Conservation (phyloP, 176 grass and related monocot genomes). For the Typha latifolia region DNA sequence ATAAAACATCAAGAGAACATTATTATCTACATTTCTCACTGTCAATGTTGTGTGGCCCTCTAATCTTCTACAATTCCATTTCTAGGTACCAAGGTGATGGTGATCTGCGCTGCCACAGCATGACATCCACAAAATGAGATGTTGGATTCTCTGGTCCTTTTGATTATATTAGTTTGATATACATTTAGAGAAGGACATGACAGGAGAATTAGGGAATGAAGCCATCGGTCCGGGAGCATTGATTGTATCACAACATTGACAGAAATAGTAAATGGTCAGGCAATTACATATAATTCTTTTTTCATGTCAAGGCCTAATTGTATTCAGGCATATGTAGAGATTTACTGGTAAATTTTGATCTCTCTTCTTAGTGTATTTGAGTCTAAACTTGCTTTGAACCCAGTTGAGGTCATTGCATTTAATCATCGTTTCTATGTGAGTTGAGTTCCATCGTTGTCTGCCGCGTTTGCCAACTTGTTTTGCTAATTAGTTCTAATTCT, state of each 20-base stretch:
- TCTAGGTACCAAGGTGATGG: constrained; percentile 9
- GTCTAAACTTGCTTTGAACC: too few species aligned
- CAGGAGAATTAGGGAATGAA: constrained; percentile 23
- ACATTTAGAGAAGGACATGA: constrained; percentile 12
- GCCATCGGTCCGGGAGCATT: constrained; percentile 21
- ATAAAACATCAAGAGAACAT: too few species aligned
- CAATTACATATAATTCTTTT: not conserved
- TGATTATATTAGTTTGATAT: constrained; percentile 3
- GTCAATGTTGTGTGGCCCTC: not conserved
- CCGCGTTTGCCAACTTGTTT: too few species aligned
- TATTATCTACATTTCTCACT: too few species aligned
- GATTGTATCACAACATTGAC: not conserved
- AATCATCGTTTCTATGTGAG: too few species aligned
- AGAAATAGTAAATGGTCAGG: not conserved
- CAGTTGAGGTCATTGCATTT: too few species aligned
- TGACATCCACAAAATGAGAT: not conserved
- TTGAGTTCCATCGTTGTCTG: too few species aligned
- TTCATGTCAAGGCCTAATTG: not conserved
- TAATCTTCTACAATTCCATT: not conserved
- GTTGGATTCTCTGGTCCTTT: constrained; percentile 14
- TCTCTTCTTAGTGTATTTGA: too few species aligned
- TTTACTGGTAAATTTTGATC: not conserved
- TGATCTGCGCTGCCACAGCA: not conserved
- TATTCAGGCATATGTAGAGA: not conserved
- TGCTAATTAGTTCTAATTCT: too few species aligned